A percentile compares a stretch with the other conserved stretches of the same genome.
These are phyloP conservation scores for Thelonectria blattea DNA, from an alignment of 2,329 filamentous ascomycete genomes.

Conservation along the genomic window DNA sequence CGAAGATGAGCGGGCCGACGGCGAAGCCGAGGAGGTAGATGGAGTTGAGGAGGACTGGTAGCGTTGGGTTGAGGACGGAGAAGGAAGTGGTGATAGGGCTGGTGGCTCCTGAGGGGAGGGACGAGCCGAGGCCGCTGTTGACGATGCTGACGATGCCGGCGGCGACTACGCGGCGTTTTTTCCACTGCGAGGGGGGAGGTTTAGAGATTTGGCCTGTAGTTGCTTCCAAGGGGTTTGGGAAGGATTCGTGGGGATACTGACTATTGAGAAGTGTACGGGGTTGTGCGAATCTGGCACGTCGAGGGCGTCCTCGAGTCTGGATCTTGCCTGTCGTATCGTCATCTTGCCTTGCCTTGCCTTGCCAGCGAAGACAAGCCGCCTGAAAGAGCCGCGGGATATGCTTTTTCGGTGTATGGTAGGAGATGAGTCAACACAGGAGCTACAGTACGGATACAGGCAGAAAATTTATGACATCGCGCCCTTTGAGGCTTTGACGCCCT, in stretches of 20 bases:
- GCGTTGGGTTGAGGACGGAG: neutral
- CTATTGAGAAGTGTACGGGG: neutral
- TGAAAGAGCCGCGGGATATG: neutral
- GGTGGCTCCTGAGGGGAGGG: constrained; percentile 5
- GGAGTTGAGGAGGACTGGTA: constrained; percentile 2
- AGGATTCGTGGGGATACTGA: neutral
- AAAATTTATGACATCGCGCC: neutral
- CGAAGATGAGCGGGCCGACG: constrained; percentile 48
- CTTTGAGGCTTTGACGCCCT: neutral
- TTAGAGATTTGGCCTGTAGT: neutral
- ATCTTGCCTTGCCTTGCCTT: neutral
- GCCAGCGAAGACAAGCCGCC: neutral
- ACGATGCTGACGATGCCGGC: neutral
- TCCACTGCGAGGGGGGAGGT: neutral
- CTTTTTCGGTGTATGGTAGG: neutral
- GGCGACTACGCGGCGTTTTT: neutral
- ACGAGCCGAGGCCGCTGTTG: constrained; percentile 13
- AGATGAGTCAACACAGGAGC: neutral
- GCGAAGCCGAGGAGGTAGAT: constrained; percentile 24
- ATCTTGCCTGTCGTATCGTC: neutral
- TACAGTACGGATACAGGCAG: neutral
- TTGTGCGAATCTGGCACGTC: neutral
- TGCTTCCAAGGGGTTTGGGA: neutral
- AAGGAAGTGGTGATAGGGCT: neutral
- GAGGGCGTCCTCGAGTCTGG: neutral